These are phyloP conservation scores for Volvox reticuliferus DNA, from an alignment of 139 green algal genomes.

Conservation along the genomic window DNA sequence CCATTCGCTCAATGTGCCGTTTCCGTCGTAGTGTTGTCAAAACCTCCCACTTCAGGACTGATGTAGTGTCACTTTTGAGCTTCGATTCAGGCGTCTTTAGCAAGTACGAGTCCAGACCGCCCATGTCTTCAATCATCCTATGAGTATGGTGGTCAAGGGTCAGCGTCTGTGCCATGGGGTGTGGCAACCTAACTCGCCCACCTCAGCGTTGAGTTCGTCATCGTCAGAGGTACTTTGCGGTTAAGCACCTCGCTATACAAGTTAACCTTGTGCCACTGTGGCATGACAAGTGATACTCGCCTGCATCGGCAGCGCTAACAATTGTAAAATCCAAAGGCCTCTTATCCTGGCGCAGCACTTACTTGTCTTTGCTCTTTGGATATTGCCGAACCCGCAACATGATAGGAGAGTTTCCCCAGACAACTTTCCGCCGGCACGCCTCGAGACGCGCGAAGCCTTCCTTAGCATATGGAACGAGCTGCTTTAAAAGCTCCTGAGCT, in stretches of 20 bases:
- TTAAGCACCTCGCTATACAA: constrained; percentile 84
- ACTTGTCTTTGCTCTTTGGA: constrained; percentile 47
- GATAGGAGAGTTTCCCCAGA: constrained; percentile 32
- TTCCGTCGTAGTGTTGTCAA: constrained; percentile 54
- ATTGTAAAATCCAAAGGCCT: neutral
- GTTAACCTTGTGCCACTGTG: constrained; percentile 83
- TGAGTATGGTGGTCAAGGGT: neutral
- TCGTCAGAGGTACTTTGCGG: constrained; percentile 70
- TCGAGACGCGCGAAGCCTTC: neutral
- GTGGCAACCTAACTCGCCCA: neutral
- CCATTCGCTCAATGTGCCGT: constrained; percentile 1
- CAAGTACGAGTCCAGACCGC: constrained; percentile 90
- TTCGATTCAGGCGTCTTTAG: constrained; percentile 77
- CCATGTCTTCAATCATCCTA: constrained; percentile 88
- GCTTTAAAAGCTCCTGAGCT: neutral
- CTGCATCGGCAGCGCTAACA: constrained; percentile 1
- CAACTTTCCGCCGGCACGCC: neutral
- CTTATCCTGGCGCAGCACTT: neutral
- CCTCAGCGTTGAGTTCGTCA: constrained; percentile 86
- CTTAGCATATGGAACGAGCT: constrained; percentile 11
- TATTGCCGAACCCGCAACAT: constrained; percentile 7
- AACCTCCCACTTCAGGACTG: constrained; percentile 28
- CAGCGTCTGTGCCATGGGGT: neutral
- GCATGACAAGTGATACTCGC: constrained; percentile 63
- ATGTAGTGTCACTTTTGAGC: constrained; percentile 73